Percentiles rank a stretch among this genome's conserved stretches.
phyloP scores from a whole-genome alignment of 371 early-diverging fungal species.

The Vairimorpha ceranae region DNA sequence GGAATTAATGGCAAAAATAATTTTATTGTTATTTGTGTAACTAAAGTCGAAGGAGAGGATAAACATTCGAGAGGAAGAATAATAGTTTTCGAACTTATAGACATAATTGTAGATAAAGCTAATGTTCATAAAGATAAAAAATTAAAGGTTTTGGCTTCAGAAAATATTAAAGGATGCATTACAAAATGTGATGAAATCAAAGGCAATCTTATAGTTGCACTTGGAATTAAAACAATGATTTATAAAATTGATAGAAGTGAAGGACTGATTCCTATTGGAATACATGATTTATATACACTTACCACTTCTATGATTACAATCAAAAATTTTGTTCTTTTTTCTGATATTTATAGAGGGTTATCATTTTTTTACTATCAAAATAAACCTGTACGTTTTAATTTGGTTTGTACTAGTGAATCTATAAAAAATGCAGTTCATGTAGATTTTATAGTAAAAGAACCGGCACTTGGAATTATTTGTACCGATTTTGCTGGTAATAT shows the following conservation, averaged over 20 bases:
- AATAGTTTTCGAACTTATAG: conserved; percentile 56
- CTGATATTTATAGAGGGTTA: conserved; percentile 60
- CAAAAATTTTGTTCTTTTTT: conserved; percentile 58
- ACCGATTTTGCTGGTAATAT: conserved; percentile 31
- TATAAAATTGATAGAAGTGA: conserved; percentile 58
- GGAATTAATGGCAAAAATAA: conserved; percentile 31
- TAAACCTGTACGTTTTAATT: conserved; percentile 57
- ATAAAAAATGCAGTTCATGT: conserved; percentile 18
- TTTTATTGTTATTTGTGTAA: conserved; percentile 55
- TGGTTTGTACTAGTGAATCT: conserved; percentile 46
- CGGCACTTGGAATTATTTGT: conserved; percentile 2
- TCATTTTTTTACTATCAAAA: conserved; percentile 60
- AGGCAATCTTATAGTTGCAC: conserved; percentile 52
- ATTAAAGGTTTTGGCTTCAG: conserved; percentile 55
- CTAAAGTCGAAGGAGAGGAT: conserved; percentile 61
- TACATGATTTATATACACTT: conserved; percentile 59
- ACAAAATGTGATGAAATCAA: conserved; percentile 47
- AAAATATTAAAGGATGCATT: conserved; percentile 55
- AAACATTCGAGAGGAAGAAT: conserved; percentile 50
- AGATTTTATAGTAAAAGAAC: conserved; percentile 6
- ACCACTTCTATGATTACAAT: conserved; percentile 45
- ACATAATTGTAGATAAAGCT: conserved; percentile 51
- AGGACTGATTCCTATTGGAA: conserved; percentile 57
- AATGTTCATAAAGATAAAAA: conserved; percentile 45
- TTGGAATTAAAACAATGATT: conserved; percentile 61